Base-by-base conservation (phyloP, 2,329 filamentous ascomycete species). In the Daldinia sp. region DNA sequence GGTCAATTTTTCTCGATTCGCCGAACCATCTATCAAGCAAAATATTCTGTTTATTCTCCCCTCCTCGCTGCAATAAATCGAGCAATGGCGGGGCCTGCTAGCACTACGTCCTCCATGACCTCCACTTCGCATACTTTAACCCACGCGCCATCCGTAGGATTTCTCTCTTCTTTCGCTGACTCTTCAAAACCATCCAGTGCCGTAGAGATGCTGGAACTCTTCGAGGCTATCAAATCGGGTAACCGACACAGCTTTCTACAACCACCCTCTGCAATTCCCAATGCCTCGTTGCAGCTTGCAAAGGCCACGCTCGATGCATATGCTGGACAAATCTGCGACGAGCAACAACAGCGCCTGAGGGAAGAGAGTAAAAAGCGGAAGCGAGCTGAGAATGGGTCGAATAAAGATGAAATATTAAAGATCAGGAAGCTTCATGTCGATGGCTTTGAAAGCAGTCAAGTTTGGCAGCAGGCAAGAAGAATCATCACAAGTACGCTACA, bases 391-490 rank as follows among this genome's bases (percentile, higher is more conserved):
- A 74, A 78, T 23, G 77, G 76, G 3, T 79, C 83, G 52, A 77
- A 77, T 29, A 76, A 77, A 30, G 71, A 78, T 48, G 78, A 85
- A 67, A 80, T 90, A 1, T 74, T 97, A 66, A 93, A 93, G 71
- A 81, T 97, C 71, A 89, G 91, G 71, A 93, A 91, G 77, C 81
- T 99, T 13, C 91, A 97, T 75, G 82, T 93, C 5, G 88, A 96
- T 59, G 95, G 94, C 0, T 97, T 98, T 70, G 91, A 91, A 71
- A 89, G 91, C 9, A 87, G 89, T 17, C 94, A 98, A 77, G 89
- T 99, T 41, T 99, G 94, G 91, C 92, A 97, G 77, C 95, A 99
- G 79, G 91, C 93, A 7, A 90, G 89, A 73, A 87, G 91, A 71
- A 92, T 98, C 17, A 88, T 98, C 59, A 84, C 77, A 10, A 82